A percentile compares a stretch with the other conserved stretches of the same genome.
Conservation (phyloP, 2,329 filamentous ascomycete species). For the Aspergillus fijiensis region DNA sequence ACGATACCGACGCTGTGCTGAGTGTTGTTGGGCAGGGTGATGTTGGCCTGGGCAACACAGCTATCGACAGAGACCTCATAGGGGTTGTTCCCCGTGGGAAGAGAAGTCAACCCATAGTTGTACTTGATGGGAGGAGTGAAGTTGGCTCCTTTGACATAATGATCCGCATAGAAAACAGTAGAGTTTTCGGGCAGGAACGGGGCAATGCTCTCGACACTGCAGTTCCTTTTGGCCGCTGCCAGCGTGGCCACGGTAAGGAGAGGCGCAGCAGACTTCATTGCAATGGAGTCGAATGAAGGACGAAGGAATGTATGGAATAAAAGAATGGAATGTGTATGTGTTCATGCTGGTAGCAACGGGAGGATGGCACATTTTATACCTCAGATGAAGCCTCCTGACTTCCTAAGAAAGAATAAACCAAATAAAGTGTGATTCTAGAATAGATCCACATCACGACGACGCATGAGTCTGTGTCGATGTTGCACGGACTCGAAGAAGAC, state of each 20-base stretch:
- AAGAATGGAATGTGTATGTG: background rate
- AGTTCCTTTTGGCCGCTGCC: slow-evolving; percentile 6
- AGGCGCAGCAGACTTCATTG: background rate
- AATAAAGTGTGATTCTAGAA: background rate
- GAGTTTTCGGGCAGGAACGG: slow-evolving; percentile 2
- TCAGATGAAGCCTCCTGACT: background rate
- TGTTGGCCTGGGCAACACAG: slow-evolving; percentile 8
- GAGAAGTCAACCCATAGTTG: slow-evolving; percentile 5
- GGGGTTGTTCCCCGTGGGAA: background rate
- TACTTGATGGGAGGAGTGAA: slow-evolving; percentile 4
- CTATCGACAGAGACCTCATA: slow-evolving; percentile 3
- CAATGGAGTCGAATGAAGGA: background rate
- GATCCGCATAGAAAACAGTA: slow-evolving; percentile 3
- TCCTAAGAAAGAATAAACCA: background rate
- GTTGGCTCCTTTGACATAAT: slow-evolving; percentile 1
- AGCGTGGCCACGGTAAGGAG: slow-evolving; percentile 2
- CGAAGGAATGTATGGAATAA: background rate
- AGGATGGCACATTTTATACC: background rate
- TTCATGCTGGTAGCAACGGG: background rate
- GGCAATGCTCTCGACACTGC: slow-evolving; percentile 2
- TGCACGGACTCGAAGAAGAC: background rate
- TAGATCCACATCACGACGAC: background rate
- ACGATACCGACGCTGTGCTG: slow-evolving; percentile 5
- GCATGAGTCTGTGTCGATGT: too few species aligned
- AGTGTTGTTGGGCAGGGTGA: slow-evolving; percentile 8